Base-by-base conservation (phyloP, 1,284 basidiomycete species). In the Porogramme epimiltina region DNA sequence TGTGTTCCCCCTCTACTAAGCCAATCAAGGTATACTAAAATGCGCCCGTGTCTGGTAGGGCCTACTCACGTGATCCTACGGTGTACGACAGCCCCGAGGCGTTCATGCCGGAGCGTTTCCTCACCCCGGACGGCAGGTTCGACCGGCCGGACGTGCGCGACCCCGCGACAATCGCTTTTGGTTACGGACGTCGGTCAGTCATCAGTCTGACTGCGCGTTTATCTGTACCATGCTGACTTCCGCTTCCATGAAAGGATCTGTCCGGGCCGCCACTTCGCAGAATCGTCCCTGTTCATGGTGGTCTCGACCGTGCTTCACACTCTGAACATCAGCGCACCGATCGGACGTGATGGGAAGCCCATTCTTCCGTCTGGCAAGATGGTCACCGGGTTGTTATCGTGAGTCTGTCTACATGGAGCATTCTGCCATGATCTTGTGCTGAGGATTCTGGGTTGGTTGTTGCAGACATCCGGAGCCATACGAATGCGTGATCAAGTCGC, bases 141-240 rank as follows among this genome's bases (percentile, higher is more conserved):
- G 59, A 70, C 47, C 63, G n/a, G n/a, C n/a, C 63, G 9, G 47
- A 43, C 3, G 61, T 67, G 18, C 58, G 59, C 45, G 65, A 70
- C 52, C 68, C 71, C 3, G 51, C 52, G n/a, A 59, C 61, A 8
- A 61, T 62, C 13, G 60, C 63, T 2, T 74, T 72, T 48, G 73
- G 70, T 4, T 72, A 60, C 41, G 73, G 73, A 16, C 60, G 28
- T 13, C 28, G 28, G 28, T 8, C 13, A 13, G 13, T 6, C 28
- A 31, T 6, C 8, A 13, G 13, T 31, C 13, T n/a, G n/a, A n/a
- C 28, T 13, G 28, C 13, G 28, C 8, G 28, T 6, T 8, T 31
- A 31, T 31, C 28, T 6, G 28, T 6, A 31, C 8, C 28, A 31
- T 31, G 28, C 28, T 31, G 28, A 13, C 28, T 9, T n/a, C 15